phyloP scores from a whole-genome alignment of 106 monocot genomes.

The Dioscorea alata region DNA sequence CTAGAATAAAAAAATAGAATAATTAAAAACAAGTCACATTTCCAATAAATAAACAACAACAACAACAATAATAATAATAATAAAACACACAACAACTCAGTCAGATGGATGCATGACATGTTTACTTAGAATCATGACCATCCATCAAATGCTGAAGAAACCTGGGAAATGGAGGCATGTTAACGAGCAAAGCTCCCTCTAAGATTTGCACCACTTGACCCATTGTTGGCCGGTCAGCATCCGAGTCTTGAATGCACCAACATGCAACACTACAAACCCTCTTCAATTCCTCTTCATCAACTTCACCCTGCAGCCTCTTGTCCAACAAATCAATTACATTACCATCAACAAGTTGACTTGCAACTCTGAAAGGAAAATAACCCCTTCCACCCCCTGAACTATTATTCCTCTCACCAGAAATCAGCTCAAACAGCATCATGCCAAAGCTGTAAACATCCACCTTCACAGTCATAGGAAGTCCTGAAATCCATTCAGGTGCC shows the following conservation, averaged over 20 bases:
- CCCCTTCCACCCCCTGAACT: conserved; percentile 1
- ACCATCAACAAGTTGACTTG: conserved; percentile 10
- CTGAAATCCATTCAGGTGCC: conserved; percentile 61
- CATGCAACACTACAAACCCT: conserved; percentile 11
- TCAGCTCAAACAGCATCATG: conserved; percentile 57
- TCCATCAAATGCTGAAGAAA: background rate
- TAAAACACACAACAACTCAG: too few relatives aligned
- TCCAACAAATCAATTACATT: conserved; percentile 13
- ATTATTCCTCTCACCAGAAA: conserved; percentile 41
- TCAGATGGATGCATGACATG: too few relatives aligned
- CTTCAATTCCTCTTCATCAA: conserved; percentile 8
- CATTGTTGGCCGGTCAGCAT: conserved; percentile 24
- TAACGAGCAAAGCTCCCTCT: conserved; percentile 9
- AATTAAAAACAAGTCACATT: too few relatives aligned
- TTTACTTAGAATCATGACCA: too few relatives aligned
- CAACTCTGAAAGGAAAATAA: conserved; percentile 39
- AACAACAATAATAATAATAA: too few relatives aligned
- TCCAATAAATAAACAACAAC: too few relatives aligned
- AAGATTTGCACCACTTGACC: conserved; percentile 22
- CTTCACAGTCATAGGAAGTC: conserved; percentile 38
- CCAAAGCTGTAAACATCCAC: conserved; percentile 59
- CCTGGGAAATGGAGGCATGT: conserved; percentile 10
- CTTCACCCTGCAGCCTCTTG: conserved; percentile 16
- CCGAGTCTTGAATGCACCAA: conserved; percentile 31
- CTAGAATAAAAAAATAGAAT: too few relatives aligned